phyloP scores from a whole-genome alignment of 2,329 filamentous ascomycete species.

The Talaromyces sp. region DNA sequence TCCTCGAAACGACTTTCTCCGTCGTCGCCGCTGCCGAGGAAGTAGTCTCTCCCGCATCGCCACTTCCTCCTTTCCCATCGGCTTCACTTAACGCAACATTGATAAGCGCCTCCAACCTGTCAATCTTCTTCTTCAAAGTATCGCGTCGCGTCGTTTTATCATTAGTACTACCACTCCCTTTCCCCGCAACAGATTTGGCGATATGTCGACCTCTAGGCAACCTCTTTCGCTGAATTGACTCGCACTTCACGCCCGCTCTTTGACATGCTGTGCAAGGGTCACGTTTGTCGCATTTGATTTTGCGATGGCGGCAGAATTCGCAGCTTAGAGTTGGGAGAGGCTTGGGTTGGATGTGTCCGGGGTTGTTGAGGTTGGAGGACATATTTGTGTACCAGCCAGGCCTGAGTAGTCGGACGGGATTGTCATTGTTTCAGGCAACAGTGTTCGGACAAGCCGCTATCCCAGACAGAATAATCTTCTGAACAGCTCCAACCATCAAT shows the following conservation, averaged over 20 bases:
- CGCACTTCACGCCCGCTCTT: slow-evolving; percentile 17
- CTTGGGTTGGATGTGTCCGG: not conserved
- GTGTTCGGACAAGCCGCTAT: not conserved
- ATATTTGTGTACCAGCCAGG: not conserved
- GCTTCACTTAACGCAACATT: slow-evolving; percentile 7
- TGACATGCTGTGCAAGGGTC: slow-evolving; percentile 22
- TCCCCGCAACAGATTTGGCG: not conserved
- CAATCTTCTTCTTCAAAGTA: slow-evolving; percentile 17
- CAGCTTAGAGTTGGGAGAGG: slow-evolving; percentile 19
- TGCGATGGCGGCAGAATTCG: slow-evolving; percentile 21
- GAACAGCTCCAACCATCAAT: not conserved
- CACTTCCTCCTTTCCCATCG: not conserved
- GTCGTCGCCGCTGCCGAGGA: not conserved
- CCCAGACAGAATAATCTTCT: not conserved
- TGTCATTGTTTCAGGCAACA: not conserved
- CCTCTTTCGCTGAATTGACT: slow-evolving; percentile 19
- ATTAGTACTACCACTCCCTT: not conserved
- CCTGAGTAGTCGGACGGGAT: not conserved
- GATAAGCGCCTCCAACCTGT: slow-evolving; percentile 18
- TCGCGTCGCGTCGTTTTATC: not conserved
- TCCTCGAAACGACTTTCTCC: not conserved
- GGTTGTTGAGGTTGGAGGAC: not conserved
- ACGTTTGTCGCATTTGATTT: slow-evolving; percentile 21
- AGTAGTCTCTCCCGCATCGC: not conserved
- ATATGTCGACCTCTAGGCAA: slow-evolving; percentile 21